These are phyloP conservation scores for Candida ipomoeae DNA, from an alignment of 805 yeast species.

Conservation along the genomic window DNA sequence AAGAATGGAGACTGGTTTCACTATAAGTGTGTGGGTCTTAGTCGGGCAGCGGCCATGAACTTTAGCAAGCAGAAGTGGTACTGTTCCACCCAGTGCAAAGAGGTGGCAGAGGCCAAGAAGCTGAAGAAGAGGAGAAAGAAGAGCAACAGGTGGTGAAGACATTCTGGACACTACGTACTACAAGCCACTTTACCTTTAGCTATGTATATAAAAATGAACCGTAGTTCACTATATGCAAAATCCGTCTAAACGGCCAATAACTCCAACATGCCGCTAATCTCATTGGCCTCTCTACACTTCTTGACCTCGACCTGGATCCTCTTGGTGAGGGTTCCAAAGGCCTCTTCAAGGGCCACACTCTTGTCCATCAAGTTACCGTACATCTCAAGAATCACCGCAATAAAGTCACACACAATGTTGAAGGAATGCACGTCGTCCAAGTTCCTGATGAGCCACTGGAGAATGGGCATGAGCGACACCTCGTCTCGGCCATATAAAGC, in stretches of 20 bases:
- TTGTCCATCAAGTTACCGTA: slow-evolving; percentile 71
- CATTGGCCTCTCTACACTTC: slow-evolving; percentile 82
- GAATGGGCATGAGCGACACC: slow-evolving; percentile 74
- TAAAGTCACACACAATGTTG: slow-evolving; percentile 60
- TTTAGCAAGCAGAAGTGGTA: slow-evolving; percentile 36
- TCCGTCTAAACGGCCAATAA: slow-evolving; percentile 52
- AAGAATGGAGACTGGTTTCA: slow-evolving; percentile 47
- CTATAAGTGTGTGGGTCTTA: slow-evolving; percentile 42
- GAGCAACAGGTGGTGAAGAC: slow-evolving; percentile 1
- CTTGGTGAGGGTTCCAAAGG: slow-evolving; percentile 56
- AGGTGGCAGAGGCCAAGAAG: slow-evolving; percentile 5
- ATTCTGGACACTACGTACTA: not conserved
- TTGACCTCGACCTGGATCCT: slow-evolving; percentile 65
- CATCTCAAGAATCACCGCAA: slow-evolving; percentile 65
- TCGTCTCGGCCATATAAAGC: slow-evolving; percentile 82
- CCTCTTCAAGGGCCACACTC: slow-evolving; percentile 73
- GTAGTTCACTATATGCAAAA: slow-evolving; percentile 3
- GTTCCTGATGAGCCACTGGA: slow-evolving; percentile 75
- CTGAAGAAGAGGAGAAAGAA: slow-evolving; percentile 5
- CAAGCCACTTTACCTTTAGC: not conserved
- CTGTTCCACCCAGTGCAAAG: slow-evolving; percentile 33
- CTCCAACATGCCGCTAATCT: slow-evolving; percentile 91
- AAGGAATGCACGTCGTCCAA: slow-evolving; percentile 77
- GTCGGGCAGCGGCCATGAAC: slow-evolving; percentile 35
- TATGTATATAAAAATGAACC: slow-evolving; percentile 1